Evolutionary conservation across 1,284 basidiomycete genomes (phyloP), one percentile per base, ranked within the genome.

Genomic region (Malassezia equina): DNA sequence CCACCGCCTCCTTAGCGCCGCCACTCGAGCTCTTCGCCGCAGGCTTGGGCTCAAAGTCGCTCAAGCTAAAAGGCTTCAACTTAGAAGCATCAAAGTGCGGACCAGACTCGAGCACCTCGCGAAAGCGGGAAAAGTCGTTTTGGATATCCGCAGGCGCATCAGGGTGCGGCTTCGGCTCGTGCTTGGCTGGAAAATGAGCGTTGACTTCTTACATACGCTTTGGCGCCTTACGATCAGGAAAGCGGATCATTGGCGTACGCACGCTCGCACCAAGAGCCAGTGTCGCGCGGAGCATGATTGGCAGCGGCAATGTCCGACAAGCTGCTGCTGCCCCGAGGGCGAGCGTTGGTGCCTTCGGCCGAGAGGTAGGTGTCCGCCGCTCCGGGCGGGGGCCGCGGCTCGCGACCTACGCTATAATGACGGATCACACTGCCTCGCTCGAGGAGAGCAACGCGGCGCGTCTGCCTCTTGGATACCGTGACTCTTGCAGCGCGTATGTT

Each of bases 401-500:
- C 32, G 21, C 21, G 25, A 24, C 40, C 28, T 41, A 28, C 44
- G 40, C 44, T n/a, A 11, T 9, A 51, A 56, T 51, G 54, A 47
- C 45, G 42, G 47, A 57, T 54, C 66, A 72, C 47, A 86, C 84
- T 51, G 89, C 90, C 47, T 88, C 88, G 31, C 85, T 89, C 72
- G 79, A 82, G 59, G 86, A 91, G 76, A 80, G 88, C 75, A 86
- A 87, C 76, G 80, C 81, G 7, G 80, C 85, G 58, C 80, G 79
- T 59, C 80, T 91, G 23, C 90, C 90, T 7, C 64, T 93, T 8
- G 85, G 81, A 11, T 94, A 86, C 84, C 80, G 90, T 69, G 90
- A 94, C 77, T 82, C 85, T 64, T 94, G 90, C 77, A 91, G 89
- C 65, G 83, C 88, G 90, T 93, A 75, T 71, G 86, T 82, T 13